These are phyloP conservation scores for Mortierella sp. DNA, from an alignment of 371 early-diverging fungal species.

Conservation along the genomic window DNA sequence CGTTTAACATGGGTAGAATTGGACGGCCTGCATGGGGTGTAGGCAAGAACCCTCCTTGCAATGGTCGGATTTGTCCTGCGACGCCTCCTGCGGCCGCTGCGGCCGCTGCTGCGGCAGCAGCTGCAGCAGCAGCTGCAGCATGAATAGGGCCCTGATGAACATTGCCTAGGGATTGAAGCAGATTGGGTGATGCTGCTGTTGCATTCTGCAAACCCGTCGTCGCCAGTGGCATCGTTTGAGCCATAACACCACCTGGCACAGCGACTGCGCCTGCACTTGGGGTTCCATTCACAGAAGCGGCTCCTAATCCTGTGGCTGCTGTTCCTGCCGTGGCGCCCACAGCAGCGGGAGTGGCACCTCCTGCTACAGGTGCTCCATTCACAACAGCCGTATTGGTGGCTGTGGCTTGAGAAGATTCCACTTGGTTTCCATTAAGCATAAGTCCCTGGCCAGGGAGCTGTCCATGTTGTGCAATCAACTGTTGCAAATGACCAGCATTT, in stretches of 20 bases:
- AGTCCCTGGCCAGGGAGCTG: conserved; percentile 22
- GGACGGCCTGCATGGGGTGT: conserved; percentile 48
- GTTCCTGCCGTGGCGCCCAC: neutral
- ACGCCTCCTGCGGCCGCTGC: neutral
- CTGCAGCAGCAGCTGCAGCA: conserved; percentile 3
- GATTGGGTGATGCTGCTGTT: no score
- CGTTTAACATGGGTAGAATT: conserved; percentile 50
- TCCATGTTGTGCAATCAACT: conserved; percentile 36
- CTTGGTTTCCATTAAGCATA: conserved; percentile 46
- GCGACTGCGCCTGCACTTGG: no score
- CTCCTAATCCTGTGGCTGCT: neutral
- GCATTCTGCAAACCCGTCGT: no score
- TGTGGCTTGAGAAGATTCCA: conserved; percentile 19
- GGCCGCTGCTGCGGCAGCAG: conserved; percentile 10
- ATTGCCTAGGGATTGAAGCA: no score
- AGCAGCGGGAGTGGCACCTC: neutral
- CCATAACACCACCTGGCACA: no score
- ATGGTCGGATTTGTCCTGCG: conserved; percentile 36
- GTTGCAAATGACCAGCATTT: conserved; percentile 53
- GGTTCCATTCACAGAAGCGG: neutral
- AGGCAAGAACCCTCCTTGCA: conserved; percentile 52
- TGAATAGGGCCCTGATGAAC: neutral
- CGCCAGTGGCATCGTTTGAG: no score
- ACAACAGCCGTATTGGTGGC: conserved; percentile 8
- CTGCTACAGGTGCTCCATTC: neutral